phyloP scores from a whole-genome alignment of 2,329 filamentous ascomycete genomes.

The Penicillium brevicompactum region DNA sequence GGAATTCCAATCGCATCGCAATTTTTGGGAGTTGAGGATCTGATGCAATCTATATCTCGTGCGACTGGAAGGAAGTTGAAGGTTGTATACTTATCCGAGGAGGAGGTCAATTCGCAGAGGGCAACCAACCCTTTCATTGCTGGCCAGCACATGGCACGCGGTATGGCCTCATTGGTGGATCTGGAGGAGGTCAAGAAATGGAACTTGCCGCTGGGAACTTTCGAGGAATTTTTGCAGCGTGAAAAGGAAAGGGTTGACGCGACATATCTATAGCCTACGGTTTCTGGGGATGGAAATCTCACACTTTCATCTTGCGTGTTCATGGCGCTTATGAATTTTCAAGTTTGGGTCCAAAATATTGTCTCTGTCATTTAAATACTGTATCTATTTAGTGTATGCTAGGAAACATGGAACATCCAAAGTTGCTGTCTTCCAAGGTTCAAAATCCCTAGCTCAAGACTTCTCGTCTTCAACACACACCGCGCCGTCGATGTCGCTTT shows the following conservation, averaged over 20 bases:
- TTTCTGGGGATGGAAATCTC: neutral
- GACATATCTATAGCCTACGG: neutral
- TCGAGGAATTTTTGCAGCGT: constrained; percentile 47
- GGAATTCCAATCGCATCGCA: constrained; percentile 49
- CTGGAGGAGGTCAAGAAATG: constrained; percentile 34
- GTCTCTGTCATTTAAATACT: neutral
- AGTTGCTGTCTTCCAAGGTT: too few species aligned
- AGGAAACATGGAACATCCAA: too few species aligned
- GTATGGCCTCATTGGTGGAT: constrained; percentile 41
- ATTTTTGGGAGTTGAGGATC: constrained; percentile 37
- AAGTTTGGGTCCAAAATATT: neutral
- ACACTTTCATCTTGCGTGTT: too few species aligned
- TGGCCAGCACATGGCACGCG: constrained; percentile 42
- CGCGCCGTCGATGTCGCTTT: too few species aligned
- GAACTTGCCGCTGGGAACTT: constrained; percentile 47
- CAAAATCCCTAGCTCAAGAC: too few species aligned
- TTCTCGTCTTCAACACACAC: too few species aligned
- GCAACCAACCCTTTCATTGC: constrained; percentile 41
- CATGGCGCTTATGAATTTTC: too few species aligned
- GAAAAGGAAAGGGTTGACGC: constrained; percentile 34
- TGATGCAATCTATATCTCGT: constrained; percentile 41
- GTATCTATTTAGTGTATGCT: too few species aligned
- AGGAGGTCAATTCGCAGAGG: constrained; percentile 42
- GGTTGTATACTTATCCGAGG: constrained; percentile 43
- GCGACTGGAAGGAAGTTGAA: constrained; percentile 39